These are phyloP conservation scores for Phytophthora chlamydospora DNA, from an alignment of 352 stramenopile species.

Conservation along the genomic window DNA sequence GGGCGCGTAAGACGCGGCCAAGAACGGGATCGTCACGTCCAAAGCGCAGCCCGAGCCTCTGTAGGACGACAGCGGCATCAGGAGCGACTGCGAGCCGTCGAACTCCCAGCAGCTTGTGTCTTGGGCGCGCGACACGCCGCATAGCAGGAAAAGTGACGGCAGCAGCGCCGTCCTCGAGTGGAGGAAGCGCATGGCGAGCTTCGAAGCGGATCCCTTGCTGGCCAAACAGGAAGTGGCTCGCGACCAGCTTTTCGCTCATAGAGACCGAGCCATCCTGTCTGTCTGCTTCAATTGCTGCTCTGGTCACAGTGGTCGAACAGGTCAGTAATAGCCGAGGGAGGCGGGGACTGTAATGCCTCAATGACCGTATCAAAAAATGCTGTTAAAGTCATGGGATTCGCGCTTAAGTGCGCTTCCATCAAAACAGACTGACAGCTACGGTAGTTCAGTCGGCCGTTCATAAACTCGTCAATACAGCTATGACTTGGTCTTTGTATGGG, in stretches of 20 bases:
- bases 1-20: conserved; percentile 40
- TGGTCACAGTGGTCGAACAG: conserved; percentile 10
- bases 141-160: conserved; percentile 5
- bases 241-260: conserved; percentile 26
- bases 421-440: conserved; percentile 16
- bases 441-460: not conserved
- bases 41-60: conserved; percentile 36
- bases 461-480: not conserved
- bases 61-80: conserved; percentile 29
- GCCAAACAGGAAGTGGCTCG: conserved; percentile 24
- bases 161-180: conserved; percentile 2
- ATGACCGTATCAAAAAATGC: no score
- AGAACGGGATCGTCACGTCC: conserved; percentile 38
- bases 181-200: conserved; percentile 25
- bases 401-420: conserved; percentile 10
- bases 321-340: not conserved
- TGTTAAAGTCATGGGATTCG: no score
- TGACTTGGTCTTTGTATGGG: no score
- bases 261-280: conserved; percentile 10
- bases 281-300: conserved; percentile 23
- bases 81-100: conserved; percentile 22
- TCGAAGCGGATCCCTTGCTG: not conserved
- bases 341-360: no score
- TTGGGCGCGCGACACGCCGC: not conserved
- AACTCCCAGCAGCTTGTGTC: conserved; percentile 49